These are phyloP conservation scores for Monotropa hypopitys DNA, from an alignment of 179 eudicot genomes.

Conservation along the genomic window DNA sequence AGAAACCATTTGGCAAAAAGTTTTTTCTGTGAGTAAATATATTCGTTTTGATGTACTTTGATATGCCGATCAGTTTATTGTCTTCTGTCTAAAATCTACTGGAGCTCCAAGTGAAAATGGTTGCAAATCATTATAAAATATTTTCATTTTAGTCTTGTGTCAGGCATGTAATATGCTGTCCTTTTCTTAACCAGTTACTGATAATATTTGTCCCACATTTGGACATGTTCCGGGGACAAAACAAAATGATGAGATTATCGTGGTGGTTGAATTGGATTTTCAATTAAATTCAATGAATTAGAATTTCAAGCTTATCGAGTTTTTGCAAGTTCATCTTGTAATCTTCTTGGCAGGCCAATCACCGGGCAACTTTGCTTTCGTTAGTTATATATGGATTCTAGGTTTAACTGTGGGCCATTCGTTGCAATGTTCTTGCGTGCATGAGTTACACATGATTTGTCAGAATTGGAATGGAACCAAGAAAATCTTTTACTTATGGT, in stretches of 20 bases:
- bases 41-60: not conserved
- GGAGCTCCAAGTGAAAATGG: not conserved
- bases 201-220: not conserved
- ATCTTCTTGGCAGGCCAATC: not conserved
- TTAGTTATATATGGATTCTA: not conserved
- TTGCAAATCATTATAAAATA: not conserved
- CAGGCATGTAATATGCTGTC: not conserved
- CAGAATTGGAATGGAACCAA: not conserved
- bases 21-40: slow-evolving; percentile 37
- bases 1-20: slow-evolving; percentile 97
- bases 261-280: not conserved
- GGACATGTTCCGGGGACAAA: not conserved
- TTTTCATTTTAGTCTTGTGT: not conserved
- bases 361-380: not conserved
- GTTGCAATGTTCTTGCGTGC: not conserved
- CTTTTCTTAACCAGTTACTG: not conserved
- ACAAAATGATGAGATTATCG: not conserved
- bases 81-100: not conserved
- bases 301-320: not conserved
- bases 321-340: not conserved
- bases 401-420: not conserved
- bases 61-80: not conserved
- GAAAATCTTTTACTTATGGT: not conserved
- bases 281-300: not conserved
- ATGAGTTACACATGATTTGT: not conserved